Evolutionary conservation across 257 asterid species (phyloP), one percentile per base, ranked within the genome.

Genomic region (Linaria vulgaris): DNA sequence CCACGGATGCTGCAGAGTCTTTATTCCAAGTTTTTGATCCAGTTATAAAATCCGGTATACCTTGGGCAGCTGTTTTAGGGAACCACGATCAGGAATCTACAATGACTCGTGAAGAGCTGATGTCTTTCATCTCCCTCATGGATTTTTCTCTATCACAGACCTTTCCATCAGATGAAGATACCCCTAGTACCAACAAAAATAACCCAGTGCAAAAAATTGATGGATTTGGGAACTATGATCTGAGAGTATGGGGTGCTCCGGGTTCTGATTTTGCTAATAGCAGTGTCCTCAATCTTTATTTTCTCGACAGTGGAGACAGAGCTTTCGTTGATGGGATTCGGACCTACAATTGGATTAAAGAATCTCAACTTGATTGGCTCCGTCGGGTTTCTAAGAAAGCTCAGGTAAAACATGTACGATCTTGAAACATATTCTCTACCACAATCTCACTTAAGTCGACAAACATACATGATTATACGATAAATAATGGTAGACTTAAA

Each of bases 41-140:
- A 0, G 91, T 86, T 48, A 46, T 92, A 49, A 80, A 83, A 63
- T 79, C 85, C 1, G 79, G 88, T 56, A 71, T 83, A 66, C 99
- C 97, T 21, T 92, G 99, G 99, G 96, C 94, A 63, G 97, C 97
- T 5, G 81, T 92, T 70, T 71, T 92, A 69, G 99, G 99, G 52
- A 92, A 92, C 70, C 99, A 92, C 58, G 99, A 89, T 66, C 99
- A 92, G 66, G 99, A 92, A 78, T 92, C 99, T 44, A 87, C 97
- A 0, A 82, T 92, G 97, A 83, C 76, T 61, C 97, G 99, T 44
- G 86, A 78, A 75, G 99, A 92, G 72, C 65, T 92, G 67, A 88
- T 92, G 96, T 76, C 80, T 62, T 85, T 92, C 86, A 71, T 92
- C 64, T 83, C 99, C 63, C 97, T 92, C 67, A 87, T 92, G 96